Conservation (phyloP, 345 rosid genomes). For the Balakata baccata region DNA sequence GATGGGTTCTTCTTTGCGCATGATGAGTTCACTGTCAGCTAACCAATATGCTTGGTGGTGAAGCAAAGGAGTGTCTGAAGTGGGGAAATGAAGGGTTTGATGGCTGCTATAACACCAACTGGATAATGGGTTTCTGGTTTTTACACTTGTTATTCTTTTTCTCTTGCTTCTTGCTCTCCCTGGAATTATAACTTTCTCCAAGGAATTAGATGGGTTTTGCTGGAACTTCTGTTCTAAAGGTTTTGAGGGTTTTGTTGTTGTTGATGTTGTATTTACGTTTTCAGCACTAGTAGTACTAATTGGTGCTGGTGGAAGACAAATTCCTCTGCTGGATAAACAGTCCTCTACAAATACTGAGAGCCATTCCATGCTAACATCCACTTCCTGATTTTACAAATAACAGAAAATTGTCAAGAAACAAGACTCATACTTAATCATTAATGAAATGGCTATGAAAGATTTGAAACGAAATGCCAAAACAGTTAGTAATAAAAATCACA, state of each 20-base stretch:
- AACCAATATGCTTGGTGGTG: conserved; percentile 56
- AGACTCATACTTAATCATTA: too few species aligned
- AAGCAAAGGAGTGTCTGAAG: conserved; percentile 53
- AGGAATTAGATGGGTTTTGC: conserved; percentile 23
- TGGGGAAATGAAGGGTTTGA: conserved; percentile 25
- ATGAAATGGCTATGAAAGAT: background rate
- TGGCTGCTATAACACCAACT: conserved; percentile 25
- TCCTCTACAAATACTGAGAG: conserved; percentile 63
- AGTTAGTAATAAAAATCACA: conserved; percentile 1
- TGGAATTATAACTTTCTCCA: conserved; percentile 40
- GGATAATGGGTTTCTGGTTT: conserved; percentile 26
- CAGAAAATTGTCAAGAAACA: background rate
- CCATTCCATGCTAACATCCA: conserved; percentile 64
- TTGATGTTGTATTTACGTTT: background rate
- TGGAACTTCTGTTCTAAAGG: conserved; percentile 9
- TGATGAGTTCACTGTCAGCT: conserved; percentile 64
- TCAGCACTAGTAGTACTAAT: conserved; percentile 1
- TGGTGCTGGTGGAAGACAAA: conserved; percentile 37
- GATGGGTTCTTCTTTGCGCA: conserved; percentile 35
- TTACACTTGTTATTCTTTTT: conserved; percentile 32
- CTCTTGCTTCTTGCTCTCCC: conserved; percentile 67
- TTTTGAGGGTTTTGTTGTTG: conserved; percentile 11
- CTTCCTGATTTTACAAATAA: conserved; percentile 39
- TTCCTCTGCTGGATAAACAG: conserved; percentile 54
- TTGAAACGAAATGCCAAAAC: background rate